Evolutionary conservation across 1,139 yeast genomes (phyloP).

Genomic region (Wickerhamomyces sp.): DNA sequence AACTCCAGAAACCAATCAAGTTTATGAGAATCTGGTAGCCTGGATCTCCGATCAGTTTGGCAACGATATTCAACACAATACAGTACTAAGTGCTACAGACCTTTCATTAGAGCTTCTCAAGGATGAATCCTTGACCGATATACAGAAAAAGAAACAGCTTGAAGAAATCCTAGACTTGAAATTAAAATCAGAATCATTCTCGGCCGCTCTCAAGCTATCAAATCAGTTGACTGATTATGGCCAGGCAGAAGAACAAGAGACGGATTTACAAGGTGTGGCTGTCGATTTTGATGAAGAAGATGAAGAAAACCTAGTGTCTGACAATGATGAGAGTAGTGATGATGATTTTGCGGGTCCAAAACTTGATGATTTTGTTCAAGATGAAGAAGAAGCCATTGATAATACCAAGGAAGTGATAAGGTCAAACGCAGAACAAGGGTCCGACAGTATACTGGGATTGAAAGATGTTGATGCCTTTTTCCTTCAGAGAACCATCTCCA

Average conservation of each 20-base stretch:
- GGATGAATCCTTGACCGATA: constrained; percentile 39
- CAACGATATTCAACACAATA: constrained; percentile 53
- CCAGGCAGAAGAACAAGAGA: constrained; percentile 28
- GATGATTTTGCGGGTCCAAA: constrained; percentile 21
- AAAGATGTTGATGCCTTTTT: constrained; percentile 45
- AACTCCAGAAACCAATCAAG: constrained; percentile 38
- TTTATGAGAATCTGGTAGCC: constrained; percentile 41
- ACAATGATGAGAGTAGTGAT: constrained; percentile 11
- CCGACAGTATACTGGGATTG: constrained; percentile 1
- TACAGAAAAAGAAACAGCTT: constrained; percentile 33
- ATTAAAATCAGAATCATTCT: constrained; percentile 44
- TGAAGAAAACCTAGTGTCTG: constrained; percentile 33
- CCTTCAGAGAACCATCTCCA: constrained; percentile 40
- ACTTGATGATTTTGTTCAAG: constrained; percentile 20
- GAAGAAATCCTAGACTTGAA: constrained; percentile 44
- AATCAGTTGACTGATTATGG: constrained; percentile 53
- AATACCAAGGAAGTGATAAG: constrained; percentile 25
- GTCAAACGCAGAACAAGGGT: constrained; percentile 9
- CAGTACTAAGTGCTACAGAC: constrained; percentile 56
- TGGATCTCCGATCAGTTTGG: constrained; percentile 47
- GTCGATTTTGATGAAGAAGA: constrained; percentile 43
- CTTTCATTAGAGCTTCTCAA: constrained; percentile 57
- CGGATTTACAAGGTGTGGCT: constrained; percentile 18
- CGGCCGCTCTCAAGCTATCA: constrained; percentile 47
- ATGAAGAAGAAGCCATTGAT: constrained; percentile 32